These are phyloP conservation scores for Salix suchowensis DNA, from an alignment of 345 rosid genomes.

Conservation along the genomic window DNA sequence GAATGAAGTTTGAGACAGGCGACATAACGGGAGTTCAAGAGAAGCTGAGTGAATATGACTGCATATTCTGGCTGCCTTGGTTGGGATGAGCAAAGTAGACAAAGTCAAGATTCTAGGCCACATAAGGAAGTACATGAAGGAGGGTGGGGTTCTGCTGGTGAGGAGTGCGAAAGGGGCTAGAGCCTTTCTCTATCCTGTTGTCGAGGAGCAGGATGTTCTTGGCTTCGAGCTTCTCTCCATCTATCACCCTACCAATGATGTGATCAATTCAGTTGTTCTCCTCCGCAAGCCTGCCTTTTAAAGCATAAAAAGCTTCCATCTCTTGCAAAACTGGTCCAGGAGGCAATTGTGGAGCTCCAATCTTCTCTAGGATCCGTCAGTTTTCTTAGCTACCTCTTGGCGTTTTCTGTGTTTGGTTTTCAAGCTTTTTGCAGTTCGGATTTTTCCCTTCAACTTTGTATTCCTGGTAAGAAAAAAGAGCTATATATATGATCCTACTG, in stretches of 20 bases:
- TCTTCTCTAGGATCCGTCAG: not conserved
- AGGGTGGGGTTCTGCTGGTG: constrained; percentile 26
- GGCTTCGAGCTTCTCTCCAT: constrained; percentile 36
- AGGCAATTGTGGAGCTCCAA: not conserved
- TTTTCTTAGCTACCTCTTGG: not conserved
- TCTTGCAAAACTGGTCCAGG: not conserved
- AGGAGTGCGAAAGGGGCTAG: constrained; percentile 45
- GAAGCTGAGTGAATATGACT: constrained; percentile 29
- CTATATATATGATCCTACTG: too few relatives aligned
- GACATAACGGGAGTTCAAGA: too few relatives aligned
- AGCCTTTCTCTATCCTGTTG: constrained; percentile 34
- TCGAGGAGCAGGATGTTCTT: constrained; percentile 24
- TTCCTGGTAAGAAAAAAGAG: too few relatives aligned
- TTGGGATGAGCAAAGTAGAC: constrained; percentile 33
- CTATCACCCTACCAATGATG: constrained; percentile 34
- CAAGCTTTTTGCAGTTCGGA: too few relatives aligned
- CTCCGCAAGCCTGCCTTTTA: constrained; percentile 19
- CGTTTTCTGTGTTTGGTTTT: too few relatives aligned
- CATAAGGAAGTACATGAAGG: constrained; percentile 30
- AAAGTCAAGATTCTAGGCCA: constrained; percentile 31
- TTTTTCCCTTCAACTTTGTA: too few relatives aligned
- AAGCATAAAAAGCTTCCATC: not conserved
- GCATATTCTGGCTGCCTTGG: constrained; percentile 42
- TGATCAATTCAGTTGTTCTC: constrained; percentile 38
- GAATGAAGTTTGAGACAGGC: too few relatives aligned